These are phyloP conservation scores for Clathrus columnatus DNA, from an alignment of 768 basidiomycete genomes.

Conservation along the genomic window DNA sequence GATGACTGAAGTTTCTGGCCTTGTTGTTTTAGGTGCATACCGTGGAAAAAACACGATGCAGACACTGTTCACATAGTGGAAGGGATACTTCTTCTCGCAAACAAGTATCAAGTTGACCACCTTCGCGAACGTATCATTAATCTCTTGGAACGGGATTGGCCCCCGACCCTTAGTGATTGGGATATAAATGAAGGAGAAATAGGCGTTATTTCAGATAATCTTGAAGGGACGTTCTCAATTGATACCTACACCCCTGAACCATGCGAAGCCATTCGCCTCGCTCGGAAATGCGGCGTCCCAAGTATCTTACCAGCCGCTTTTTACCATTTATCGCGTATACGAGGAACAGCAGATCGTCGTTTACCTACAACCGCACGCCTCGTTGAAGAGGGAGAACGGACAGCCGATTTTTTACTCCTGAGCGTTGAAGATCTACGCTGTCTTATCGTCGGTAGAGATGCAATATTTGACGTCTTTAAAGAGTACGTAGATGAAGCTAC, in stretches of 20 bases:
- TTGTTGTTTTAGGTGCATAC: not conserved
- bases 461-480: not conserved
- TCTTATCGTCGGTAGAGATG: not conserved
- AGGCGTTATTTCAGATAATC: slow-evolving; percentile 14
- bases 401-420: not conserved
- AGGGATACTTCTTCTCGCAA: slow-evolving; percentile 8
- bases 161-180: slow-evolving; percentile 57
- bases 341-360: not conserved
- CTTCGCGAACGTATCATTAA: slow-evolving; percentile 10
- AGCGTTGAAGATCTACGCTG: not conserved
- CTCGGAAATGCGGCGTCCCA: slow-evolving; percentile 30
- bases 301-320: slow-evolving; percentile 39
- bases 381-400: not conserved
- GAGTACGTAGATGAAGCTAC: not conserved
- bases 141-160: slow-evolving; percentile 45
- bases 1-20: no score
- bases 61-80: slow-evolving; percentile 1
- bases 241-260: slow-evolving; percentile 47
- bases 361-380: no score
- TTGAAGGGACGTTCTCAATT: slow-evolving; percentile 42
- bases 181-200: slow-evolving; percentile 26
- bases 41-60: not conserved
- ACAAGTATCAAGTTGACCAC: slow-evolving; percentile 12
- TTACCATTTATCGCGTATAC: slow-evolving; percentile 39
- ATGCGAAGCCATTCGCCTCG: slow-evolving; percentile 44